Evolutionary conservation across 2,329 filamentous ascomycete genomes (phyloP).

Genomic region (Gremmenia infestans): DNA sequence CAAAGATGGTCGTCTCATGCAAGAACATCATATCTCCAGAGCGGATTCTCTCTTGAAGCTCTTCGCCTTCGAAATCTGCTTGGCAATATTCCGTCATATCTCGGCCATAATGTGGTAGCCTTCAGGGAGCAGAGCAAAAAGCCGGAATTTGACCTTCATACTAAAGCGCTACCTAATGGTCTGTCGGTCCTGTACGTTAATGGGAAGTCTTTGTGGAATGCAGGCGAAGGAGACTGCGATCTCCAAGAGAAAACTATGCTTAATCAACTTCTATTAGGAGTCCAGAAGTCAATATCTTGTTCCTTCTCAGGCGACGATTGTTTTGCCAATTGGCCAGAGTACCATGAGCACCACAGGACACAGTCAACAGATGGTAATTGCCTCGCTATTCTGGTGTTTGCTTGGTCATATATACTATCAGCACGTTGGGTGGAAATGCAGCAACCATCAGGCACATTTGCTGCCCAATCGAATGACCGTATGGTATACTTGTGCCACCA

Average conservation of each 20-base stretch:
- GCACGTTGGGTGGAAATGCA: constrained; percentile 12
- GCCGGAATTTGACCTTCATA: constrained; percentile 5
- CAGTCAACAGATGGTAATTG: constrained; percentile 6
- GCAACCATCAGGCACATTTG: background rate
- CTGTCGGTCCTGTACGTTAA: constrained; percentile 4
- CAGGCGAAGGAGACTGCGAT: constrained; percentile 5
- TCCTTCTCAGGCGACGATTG: constrained; percentile 3
- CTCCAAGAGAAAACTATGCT: constrained; percentile 4
- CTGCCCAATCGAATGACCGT: constrained; percentile 1
- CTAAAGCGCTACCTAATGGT: background rate
- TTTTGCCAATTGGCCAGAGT: constrained; percentile 9
- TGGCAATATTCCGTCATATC: constrained; percentile 8
- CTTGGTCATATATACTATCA: constrained; percentile 12
- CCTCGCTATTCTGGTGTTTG: constrained; percentile 9
- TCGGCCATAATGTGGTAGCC: constrained; percentile 2
- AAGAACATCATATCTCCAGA: constrained; percentile 1
- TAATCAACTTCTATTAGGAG: constrained; percentile 4
- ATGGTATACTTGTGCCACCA: constrained; percentile 8
- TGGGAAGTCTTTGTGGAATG: constrained; percentile 4
- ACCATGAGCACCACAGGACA: background rate
- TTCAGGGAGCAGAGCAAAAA: background rate
- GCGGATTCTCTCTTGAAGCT: background rate
- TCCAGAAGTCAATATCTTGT: constrained; percentile 7
- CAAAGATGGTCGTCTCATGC: constrained; percentile 5
- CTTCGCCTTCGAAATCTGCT: constrained; percentile 8